Evolutionary conservation across 345 rosid species (phyloP).

Genomic region (Kernera saxatilis): DNA sequence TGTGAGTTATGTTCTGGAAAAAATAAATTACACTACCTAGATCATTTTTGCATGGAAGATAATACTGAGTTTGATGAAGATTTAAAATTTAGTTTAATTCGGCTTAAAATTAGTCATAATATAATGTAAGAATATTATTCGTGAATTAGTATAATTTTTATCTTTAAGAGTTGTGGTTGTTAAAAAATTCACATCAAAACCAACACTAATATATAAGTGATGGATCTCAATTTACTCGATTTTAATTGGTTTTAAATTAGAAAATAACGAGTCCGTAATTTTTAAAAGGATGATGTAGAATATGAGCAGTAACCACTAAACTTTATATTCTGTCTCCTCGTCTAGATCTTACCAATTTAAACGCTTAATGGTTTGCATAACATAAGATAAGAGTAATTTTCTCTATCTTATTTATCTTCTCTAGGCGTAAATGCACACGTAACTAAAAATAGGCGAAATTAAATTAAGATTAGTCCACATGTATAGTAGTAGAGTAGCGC

Average conservation of each 20-base stretch:
- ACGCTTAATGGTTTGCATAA: not conserved
- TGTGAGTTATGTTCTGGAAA: too few species aligned
- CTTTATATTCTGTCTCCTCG: too few species aligned
- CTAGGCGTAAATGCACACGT: slow-evolving; percentile 19
- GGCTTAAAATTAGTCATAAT: too few species aligned
- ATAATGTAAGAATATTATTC: not conserved
- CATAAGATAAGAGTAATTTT: not conserved
- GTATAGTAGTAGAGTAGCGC: slow-evolving; percentile 24
- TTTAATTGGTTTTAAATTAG: too few species aligned
- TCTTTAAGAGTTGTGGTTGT: not conserved
- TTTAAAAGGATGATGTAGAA: too few species aligned
- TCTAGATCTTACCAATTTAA: not conserved
- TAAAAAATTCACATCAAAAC: not conserved
- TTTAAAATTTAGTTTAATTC: too few species aligned
- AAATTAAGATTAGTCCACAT: slow-evolving; percentile 6
- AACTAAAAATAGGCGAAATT: not conserved
- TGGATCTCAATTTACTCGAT: too few species aligned
- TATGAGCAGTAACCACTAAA: too few species aligned
- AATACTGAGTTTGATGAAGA: too few species aligned
- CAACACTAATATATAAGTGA: too few species aligned
- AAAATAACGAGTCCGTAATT: too few species aligned
- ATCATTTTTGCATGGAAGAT: not conserved
- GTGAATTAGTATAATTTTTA: not conserved
- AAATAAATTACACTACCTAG: not conserved
- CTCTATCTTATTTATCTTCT: not conserved